These are phyloP conservation scores for Vanrija humicola DNA, from an alignment of 1,284 basidiomycete species.

Conservation along the genomic window DNA sequence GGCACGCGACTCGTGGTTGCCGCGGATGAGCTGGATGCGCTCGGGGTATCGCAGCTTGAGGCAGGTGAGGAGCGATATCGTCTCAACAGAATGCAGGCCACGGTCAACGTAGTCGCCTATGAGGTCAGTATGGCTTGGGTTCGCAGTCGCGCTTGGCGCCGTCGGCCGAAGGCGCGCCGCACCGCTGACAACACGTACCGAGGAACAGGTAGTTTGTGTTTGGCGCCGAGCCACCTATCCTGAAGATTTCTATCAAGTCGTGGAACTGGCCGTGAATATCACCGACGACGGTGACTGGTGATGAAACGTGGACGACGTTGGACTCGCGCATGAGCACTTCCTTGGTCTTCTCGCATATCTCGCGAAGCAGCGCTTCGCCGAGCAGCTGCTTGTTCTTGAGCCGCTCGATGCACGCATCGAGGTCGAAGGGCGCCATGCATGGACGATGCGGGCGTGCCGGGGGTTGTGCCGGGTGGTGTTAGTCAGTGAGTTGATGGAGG, in stretches of 20 bases:
- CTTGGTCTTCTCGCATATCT: conserved; percentile 98
- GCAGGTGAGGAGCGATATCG: conserved; percentile 93
- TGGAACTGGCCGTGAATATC: conserved; percentile 99
- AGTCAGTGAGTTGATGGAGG: neutral
- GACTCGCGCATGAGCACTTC: conserved; percentile 98
- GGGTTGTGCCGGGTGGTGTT: neutral
- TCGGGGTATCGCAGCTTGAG: conserved; percentile 96
- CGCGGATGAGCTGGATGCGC: conserved; percentile 92
- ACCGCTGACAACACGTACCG: conserved; percentile 56
- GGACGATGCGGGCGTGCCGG: conserved; percentile 1
- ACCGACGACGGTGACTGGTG: conserved; percentile 98
- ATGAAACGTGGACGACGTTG: conserved; percentile 95
- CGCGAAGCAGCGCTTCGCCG: conserved; percentile 83
- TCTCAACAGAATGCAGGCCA: conserved; percentile 96
- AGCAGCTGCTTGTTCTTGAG: conserved; percentile 85
- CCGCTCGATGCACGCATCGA: conserved; percentile 89
- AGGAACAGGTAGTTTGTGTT: conserved; percentile 97
- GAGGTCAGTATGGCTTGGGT: conserved; percentile 9
- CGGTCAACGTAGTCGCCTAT: conserved; percentile 97
- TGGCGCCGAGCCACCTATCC: conserved; percentile 94
- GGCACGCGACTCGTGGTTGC: conserved; percentile 96
- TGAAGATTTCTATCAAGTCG: conserved; percentile 97
- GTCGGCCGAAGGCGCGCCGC: neutral
- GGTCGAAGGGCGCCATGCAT: conserved; percentile 82
- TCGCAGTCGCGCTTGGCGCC: neutral